Evolutionary conservation across 352 stramenopile genomes (phyloP), one percentile per base, ranked within the genome.

Genomic region (Elongisporangium undulatum): DNA sequence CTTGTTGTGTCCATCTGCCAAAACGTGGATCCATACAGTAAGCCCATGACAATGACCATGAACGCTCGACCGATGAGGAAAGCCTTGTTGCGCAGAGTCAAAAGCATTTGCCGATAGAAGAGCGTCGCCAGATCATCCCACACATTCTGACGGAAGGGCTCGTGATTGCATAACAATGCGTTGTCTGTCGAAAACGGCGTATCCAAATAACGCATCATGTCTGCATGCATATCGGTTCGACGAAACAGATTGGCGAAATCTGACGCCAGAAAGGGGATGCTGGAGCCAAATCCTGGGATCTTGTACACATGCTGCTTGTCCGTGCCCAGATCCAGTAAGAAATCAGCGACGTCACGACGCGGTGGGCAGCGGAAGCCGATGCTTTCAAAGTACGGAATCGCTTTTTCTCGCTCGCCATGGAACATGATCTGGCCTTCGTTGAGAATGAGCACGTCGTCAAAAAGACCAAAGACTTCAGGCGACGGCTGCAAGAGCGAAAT

Each of bases 21-120:
- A 57, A 90, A 92, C 26, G 73, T 79, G 3, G 76, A 80, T 38
- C 75, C 79, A 58, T 90, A 89, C 9, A 92, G 63, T 41, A 87
- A 38, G 2, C 71, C 82, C 75, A 89, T 87, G 63, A 89, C 60
- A 24, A 87, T 39, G 4, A 86, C 74, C 75, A 87, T 87, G 52
- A 87, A 61, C 10, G 62, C 66, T 12, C 80, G 74, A 1, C 66
- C 75, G 16, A 69, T 56, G 1, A 89, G 55, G 53, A 85, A 79
- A 12, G 69, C 71, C 20, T 55, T 68, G 64, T 89, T 84, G 12
- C 81, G 77, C 12, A 75, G 50, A 59, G 78, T 94, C 9, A 97
- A 64, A 19, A 71, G 75, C 59, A 90, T 69, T 58, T 95, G 79
- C 3, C 92, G 85, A 5, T 51, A 53, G 16, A 86, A 38, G 10